phyloP scores from a whole-genome alignment of 176 grass and related monocot genomes.

The Dactylis glomerata region DNA sequence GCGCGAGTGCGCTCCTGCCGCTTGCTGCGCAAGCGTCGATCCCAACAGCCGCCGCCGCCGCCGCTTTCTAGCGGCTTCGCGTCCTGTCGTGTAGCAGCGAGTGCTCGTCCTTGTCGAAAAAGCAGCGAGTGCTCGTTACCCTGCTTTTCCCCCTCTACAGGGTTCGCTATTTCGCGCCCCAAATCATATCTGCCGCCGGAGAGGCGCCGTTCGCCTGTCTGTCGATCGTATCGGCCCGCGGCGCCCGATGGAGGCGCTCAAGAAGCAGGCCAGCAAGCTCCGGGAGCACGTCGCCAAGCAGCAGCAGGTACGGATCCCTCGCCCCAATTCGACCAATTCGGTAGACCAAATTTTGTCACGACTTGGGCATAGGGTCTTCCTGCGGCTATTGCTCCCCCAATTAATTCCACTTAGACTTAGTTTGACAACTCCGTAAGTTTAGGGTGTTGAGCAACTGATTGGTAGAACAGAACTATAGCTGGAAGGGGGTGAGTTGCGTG shows the following conservation, averaged over 20 bases:
- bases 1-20: background rate
- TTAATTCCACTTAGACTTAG: background rate
- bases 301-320: constrained; percentile 58
- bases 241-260: constrained; percentile 75
- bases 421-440: background rate
- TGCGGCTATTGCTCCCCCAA: background rate
- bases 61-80: constrained; percentile 37
- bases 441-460: background rate
- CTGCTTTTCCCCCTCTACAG: background rate
- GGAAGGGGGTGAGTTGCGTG: constrained; percentile 4
- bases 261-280: constrained; percentile 83
- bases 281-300: constrained; percentile 92
- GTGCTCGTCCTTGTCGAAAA: too few relatives aligned
- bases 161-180: background rate
- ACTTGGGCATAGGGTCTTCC: background rate
- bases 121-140: background rate
- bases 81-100: background rate
- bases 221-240: background rate
- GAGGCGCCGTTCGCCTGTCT: background rate
- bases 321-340: constrained; percentile 10
- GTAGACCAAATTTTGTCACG: constrained; percentile 11
- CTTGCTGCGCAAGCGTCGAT: background rate
- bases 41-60: constrained; percentile 4
- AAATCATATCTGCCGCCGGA: constrained; percentile 4
- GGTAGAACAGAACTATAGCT: background rate